Conservation (phyloP, 2,329 filamentous ascomycete species). For the Claviceps digitariae region DNA sequence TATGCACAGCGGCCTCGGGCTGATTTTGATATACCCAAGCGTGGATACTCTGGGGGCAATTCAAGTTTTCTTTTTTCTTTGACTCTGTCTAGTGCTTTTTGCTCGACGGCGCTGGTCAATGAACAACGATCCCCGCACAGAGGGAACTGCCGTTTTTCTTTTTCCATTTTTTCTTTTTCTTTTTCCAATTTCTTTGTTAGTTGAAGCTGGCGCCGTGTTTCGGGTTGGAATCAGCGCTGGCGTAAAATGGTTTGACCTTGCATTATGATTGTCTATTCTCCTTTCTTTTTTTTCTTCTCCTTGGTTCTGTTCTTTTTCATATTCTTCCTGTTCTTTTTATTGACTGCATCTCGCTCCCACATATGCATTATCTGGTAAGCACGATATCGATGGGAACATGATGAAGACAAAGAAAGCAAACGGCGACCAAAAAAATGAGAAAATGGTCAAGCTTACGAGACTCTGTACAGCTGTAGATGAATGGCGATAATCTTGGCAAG, state of each 20-base stretch:
- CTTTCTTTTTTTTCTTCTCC: slow-evolving; percentile 2
- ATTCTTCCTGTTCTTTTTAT: slow-evolving; percentile 2
- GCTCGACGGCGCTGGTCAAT: background rate
- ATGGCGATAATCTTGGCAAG: background rate
- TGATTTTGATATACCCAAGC: background rate
- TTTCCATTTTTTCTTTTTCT: slow-evolving; percentile 9
- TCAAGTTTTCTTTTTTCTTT: background rate
- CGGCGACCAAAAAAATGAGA: background rate
- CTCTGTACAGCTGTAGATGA: background rate
- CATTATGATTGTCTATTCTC: slow-evolving; percentile 6
- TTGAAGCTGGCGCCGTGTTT: slow-evolving; percentile 20
- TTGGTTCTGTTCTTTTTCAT: slow-evolving; percentile 1
- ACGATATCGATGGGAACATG: background rate
- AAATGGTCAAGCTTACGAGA: background rate
- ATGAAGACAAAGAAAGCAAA: background rate
- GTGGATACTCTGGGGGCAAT: background rate
- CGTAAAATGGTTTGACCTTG: slow-evolving; percentile 9
- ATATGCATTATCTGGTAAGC: slow-evolving; percentile 7
- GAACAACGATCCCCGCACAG: slow-evolving; percentile 9
- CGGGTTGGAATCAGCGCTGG: slow-evolving; percentile 9
- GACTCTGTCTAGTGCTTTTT: background rate
- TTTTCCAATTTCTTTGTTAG: slow-evolving; percentile 11
- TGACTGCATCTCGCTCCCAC: slow-evolving; percentile 10
- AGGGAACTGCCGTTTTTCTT: slow-evolving; percentile 6
- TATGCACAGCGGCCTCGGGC: background rate